phyloP scores from a whole-genome alignment of 164 flowering plant genomes.

The Cinnamomum micranthum region DNA sequence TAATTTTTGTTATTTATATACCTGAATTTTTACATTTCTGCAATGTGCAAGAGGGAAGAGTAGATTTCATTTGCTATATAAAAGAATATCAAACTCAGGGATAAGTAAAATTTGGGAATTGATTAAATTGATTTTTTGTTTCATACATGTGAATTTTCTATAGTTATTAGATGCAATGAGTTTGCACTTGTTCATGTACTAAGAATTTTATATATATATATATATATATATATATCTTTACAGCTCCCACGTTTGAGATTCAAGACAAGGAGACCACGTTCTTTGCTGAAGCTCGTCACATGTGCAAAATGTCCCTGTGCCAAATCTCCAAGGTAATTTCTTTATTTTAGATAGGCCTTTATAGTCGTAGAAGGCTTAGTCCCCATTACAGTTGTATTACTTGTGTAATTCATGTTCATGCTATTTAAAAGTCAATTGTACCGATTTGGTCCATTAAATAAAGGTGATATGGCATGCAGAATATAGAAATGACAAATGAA shows the following conservation, averaged over 20 bases:
- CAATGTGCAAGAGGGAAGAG: too few relatives aligned
- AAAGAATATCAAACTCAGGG: too few relatives aligned
- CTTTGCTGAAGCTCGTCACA: constrained; percentile 28
- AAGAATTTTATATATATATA: neutral
- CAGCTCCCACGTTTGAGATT: constrained; percentile 34
- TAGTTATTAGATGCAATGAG: neutral
- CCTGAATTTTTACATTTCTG: too few relatives aligned
- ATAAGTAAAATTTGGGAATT: too few relatives aligned
- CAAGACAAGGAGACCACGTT: constrained; percentile 27
- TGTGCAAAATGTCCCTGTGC: constrained; percentile 29
- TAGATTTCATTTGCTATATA: too few relatives aligned
- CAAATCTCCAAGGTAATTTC: constrained; percentile 30
- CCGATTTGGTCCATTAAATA: constrained; percentile 26
- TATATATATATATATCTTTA: neutral
- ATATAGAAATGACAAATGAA: constrained; percentile 14
- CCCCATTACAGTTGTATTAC: constrained; percentile 15
- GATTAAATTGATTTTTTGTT: too few relatives aligned
- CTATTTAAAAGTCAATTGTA: constrained; percentile 28
- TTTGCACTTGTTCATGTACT: neutral
- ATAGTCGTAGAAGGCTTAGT: neutral
- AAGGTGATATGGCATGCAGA: constrained; percentile 14
- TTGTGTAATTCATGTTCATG: constrained; percentile 30
- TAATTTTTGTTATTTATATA: too few relatives aligned
- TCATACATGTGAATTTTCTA: too few relatives aligned
- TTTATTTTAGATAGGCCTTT: constrained; percentile 6